Evolutionary conservation across 495 filamentous ascomycete species (phyloP), one percentile per base, ranked within the genome.

Genomic region (Lepidopterella palustris): DNA sequence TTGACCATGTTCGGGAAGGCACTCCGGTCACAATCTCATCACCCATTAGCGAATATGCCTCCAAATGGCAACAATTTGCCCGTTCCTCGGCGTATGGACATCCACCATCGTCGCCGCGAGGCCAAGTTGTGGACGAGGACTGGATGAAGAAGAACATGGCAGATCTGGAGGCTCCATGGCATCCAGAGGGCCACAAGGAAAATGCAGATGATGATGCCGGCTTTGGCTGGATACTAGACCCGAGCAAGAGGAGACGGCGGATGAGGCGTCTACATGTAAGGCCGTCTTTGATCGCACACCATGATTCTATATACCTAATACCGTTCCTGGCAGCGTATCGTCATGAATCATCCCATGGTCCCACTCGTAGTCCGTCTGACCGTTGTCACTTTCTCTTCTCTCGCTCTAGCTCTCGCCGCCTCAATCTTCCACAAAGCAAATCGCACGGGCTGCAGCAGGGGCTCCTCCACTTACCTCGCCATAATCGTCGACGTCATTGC

Each of bases 401-500:
- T 88, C 24, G 92, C 89, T 8, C 81, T 98, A n/a, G 88, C 83
- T 28, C 77, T 98, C 4, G 87, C 89, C 26, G 82, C 76, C 2
- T 84, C 82, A 26, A 90, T 96, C 39, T 90, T 84, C 67, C 76
- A 85, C 62, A 72, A 84, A 35, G 79, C 61, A 83, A 25, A 71
- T 74, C 29, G 39, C 68, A 11, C 61, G 32, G 51, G 29, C 60
- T 76, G 74, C 50, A 72, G 75, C 1, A 82, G 85, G 65, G 80
- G 84, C 15, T 82, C 91, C 3, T 92, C 91, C 24, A 86, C 89
- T 10, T 81, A 87, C 50, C 91, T 98, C 77, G 93, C 93, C 42
- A 87, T 97, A 63, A 84, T 91, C 45, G 87, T 97, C 28, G 92
- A 97, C 72, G 84, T 84, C 11, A 78, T 97, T 3, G 95, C 95